Evolutionary conservation across 2,329 filamentous ascomycete species (phyloP).

Genomic region (Tolypocladium endophyticum): DNA sequence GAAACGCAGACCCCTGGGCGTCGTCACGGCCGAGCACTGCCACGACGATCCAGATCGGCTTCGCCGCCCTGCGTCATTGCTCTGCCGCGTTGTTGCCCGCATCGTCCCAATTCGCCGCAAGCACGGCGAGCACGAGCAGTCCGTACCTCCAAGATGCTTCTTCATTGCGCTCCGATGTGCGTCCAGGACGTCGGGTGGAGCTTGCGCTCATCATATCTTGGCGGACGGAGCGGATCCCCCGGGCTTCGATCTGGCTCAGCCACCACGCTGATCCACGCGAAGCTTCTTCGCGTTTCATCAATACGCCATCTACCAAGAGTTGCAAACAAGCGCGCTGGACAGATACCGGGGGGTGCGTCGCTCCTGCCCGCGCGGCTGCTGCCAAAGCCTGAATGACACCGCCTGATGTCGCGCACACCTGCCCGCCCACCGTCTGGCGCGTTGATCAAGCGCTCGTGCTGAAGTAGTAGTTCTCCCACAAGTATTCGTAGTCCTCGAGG

Average conservation of each 20-base stretch:
- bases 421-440: background rate
- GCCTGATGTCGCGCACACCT: background rate
- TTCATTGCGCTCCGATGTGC: background rate
- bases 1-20: background rate
- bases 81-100: background rate
- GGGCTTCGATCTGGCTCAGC: background rate
- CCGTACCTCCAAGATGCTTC: background rate
- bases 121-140: background rate
- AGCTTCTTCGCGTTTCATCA: background rate
- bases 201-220: background rate
- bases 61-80: background rate
- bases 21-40: background rate
- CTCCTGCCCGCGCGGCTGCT: too few species aligned
- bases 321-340: background rate
- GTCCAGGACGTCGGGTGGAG: background rate
- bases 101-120: background rate
- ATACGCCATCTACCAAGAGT: background rate
- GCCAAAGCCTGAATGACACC: background rate
- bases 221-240: background rate
- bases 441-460: conserved; percentile 37
- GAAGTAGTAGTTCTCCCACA: conserved; percentile 99
- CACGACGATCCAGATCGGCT: background rate
- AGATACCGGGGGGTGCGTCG: background rate
- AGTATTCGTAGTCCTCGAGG: conserved; percentile 89
- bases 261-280: background rate